phyloP scores from a whole-genome alignment of 2,329 filamentous ascomycete species.

The Cordyceps cateniannulata region DNA sequence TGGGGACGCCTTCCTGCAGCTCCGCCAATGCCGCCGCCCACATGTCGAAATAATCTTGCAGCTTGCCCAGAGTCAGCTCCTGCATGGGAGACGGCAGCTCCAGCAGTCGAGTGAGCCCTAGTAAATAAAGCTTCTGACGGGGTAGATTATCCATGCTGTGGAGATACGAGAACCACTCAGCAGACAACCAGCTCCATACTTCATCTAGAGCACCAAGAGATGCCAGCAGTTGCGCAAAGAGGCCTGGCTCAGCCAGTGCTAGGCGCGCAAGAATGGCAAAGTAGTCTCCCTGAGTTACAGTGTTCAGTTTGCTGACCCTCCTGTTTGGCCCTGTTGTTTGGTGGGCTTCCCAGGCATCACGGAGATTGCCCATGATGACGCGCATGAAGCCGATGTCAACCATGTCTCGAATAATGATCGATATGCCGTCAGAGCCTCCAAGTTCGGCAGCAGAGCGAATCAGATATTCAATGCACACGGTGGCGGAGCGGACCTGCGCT shows the following conservation, averaged over 20 bases:
- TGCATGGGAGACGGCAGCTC: conserved; percentile 55
- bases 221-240: conserved; percentile 56
- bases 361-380: conserved; percentile 59
- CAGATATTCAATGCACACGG: conserved; percentile 56
- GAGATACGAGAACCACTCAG: conserved; percentile 63
- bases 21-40: conserved; percentile 68
- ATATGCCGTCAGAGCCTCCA: conserved; percentile 54
- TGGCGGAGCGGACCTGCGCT: conserved; percentile 51
- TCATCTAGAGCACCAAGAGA: conserved; percentile 40
- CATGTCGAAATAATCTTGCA: conserved; percentile 69
- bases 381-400: conserved; percentile 56
- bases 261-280: conserved; percentile 77
- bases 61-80: conserved; percentile 49
- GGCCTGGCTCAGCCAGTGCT: conserved; percentile 61
- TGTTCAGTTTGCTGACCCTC: conserved; percentile 61
- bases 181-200: conserved; percentile 53
- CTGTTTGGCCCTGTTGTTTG: conserved; percentile 77
- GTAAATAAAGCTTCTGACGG: conserved; percentile 63
- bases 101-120: conserved; percentile 66
- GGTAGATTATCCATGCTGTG: conserved; percentile 60
- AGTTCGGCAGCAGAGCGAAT: conserved; percentile 57
- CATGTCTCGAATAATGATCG: conserved; percentile 59
- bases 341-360: conserved; percentile 64
- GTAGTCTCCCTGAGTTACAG: conserved; percentile 77
- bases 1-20: conserved; percentile 53